Evolutionary conservation across 441 rosid genomes (phyloP).

Genomic region (Erodium trifolium): DNA sequence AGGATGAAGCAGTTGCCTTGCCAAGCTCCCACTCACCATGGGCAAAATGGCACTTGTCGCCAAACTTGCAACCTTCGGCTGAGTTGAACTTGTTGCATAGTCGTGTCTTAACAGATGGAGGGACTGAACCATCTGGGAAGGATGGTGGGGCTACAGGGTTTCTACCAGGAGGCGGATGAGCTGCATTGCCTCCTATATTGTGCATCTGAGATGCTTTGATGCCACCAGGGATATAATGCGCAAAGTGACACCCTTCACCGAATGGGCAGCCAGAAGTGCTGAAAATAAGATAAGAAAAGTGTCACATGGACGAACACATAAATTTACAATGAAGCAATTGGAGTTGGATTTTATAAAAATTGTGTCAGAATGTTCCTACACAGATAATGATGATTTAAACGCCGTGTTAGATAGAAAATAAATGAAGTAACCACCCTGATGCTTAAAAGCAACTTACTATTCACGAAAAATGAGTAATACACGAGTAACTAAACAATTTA

Average conservation of each 20-base stretch:
- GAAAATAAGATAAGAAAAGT: conserved; percentile 19
- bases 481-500: not conserved
- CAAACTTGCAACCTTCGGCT: conserved; percentile 77
- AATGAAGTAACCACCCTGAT: not conserved
- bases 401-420: not conserved
- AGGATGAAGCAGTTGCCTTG: conserved; percentile 42
- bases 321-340: not conserved
- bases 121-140: conserved; percentile 46
- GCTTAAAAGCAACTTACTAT: not conserved
- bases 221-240: conserved; percentile 95
- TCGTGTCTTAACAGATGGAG: conserved; percentile 46
- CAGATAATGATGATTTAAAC: not conserved
- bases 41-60: conserved; percentile 69
- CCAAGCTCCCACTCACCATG: conserved; percentile 85
- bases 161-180: conserved; percentile 47
- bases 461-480: not conserved
- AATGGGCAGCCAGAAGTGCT: conserved; percentile 96
- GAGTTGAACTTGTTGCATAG: conserved; percentile 61
- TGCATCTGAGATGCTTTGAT: conserved; percentile 71
- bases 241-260: conserved; percentile 90
- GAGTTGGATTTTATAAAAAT: not conserved
- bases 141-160: conserved; percentile 43
- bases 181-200: conserved; percentile 40
- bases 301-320: not conserved
- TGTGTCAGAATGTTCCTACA: not conserved